Conservation (phyloP, 306 rosid species). For the Rosa persica region DNA sequence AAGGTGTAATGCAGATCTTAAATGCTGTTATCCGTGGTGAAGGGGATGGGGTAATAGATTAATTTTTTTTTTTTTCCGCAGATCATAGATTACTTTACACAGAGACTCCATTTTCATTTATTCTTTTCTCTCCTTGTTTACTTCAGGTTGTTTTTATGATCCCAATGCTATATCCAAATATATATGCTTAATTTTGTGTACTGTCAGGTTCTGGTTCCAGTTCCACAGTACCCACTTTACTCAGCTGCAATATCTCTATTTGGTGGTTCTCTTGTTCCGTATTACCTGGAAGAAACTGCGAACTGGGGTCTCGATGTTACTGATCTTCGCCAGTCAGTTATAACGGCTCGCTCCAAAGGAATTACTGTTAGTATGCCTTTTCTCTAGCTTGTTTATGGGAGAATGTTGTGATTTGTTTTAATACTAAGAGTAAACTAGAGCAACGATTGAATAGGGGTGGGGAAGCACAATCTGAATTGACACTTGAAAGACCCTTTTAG, state of each 20-base stretch:
- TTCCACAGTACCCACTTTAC: constrained; percentile 98
- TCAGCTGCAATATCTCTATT: constrained; percentile 83
- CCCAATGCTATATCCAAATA: constrained; percentile 16
- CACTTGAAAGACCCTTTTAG: constrained; percentile 8
- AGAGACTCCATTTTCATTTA: not conserved
- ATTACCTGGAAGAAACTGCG: constrained; percentile 96
- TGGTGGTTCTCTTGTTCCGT: constrained; percentile 96
- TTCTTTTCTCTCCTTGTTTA: constrained; percentile 18
- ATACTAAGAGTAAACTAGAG: constrained; percentile 18
- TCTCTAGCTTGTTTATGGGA: constrained; percentile 18
- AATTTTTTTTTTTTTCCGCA: not conserved
- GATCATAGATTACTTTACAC: not conserved
- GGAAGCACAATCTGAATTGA: constrained; percentile 16
- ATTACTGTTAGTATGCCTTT: constrained; percentile 60
- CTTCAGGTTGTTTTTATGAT: constrained; percentile 1
- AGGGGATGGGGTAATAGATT: constrained; percentile 84
- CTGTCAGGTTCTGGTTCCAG: constrained; percentile 93
- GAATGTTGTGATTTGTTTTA: constrained; percentile 15
- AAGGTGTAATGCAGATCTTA: constrained; percentile 97
- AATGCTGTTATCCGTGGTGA: constrained; percentile 74
- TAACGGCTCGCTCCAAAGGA: constrained; percentile 79
- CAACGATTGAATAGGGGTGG: constrained; percentile 19
- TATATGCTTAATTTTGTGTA: constrained; percentile 13
- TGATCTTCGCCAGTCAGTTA: constrained; percentile 68
- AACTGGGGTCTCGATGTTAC: constrained; percentile 95